These are phyloP conservation scores for Macroventuria anomochaeta DNA, from an alignment of 2,329 filamentous ascomycete species.

Conservation along the genomic window DNA sequence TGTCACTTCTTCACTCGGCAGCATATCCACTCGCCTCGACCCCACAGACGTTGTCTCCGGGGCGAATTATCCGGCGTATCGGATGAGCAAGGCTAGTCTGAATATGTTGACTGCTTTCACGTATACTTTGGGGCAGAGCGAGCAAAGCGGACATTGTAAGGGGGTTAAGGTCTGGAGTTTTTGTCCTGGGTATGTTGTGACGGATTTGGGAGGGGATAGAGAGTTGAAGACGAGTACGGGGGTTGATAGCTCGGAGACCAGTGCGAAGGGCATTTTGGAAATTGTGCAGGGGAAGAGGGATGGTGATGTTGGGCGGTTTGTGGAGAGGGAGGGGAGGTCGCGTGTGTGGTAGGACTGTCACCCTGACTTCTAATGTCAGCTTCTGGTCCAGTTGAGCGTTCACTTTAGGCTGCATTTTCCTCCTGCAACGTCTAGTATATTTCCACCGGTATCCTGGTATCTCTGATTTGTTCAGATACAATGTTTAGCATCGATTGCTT, in stretches of 20 bases:
- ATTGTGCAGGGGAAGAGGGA: conserved; percentile 41
- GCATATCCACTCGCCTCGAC: background rate
- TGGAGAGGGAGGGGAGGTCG: conserved; percentile 27
- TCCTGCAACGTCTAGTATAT: too few relatives aligned
- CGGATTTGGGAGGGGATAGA: conserved; percentile 31
- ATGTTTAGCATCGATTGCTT: too few relatives aligned
- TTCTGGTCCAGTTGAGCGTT: too few relatives aligned
- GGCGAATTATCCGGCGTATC: conserved; percentile 5
- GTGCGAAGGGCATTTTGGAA: conserved; percentile 39
- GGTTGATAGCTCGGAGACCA: conserved; percentile 37
- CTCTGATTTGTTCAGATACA: too few relatives aligned
- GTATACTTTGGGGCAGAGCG: conserved; percentile 55
- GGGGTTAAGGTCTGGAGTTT: conserved; percentile 37
- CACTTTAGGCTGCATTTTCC: too few relatives aligned
- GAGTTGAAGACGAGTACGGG: conserved; percentile 25
- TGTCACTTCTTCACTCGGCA: background rate
- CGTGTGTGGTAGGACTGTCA: conserved; percentile 24
- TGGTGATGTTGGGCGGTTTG: conserved; percentile 32
- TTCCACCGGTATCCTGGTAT: too few relatives aligned
- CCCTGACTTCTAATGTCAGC: too few relatives aligned
- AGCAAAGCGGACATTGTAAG: conserved; percentile 18
- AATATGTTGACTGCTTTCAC: conserved; percentile 39
- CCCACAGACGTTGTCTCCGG: conserved; percentile 7
- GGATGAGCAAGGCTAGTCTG: conserved; percentile 36
- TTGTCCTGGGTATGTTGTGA: conserved; percentile 42